These are phyloP conservation scores for Wickerhamiella pararugosa DNA, from an alignment of 1,139 yeast species.

Conservation along the genomic window DNA sequence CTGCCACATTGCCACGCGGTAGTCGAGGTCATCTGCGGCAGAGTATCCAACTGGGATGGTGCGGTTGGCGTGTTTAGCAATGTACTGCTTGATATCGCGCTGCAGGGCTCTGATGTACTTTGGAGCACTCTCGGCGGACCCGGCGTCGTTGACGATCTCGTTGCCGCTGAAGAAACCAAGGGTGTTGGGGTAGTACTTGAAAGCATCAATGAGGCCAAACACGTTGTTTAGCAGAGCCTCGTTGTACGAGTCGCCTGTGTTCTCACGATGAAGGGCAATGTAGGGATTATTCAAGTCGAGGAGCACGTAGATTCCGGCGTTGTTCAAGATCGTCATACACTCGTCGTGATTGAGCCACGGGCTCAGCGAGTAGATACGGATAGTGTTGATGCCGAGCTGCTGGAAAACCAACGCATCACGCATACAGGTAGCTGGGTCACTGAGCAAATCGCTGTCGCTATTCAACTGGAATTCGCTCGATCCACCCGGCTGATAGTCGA, in stretches of 20 bases:
- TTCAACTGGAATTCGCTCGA: constrained; percentile 42
- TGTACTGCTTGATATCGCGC: constrained; percentile 65
- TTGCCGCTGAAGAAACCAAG: constrained; percentile 92
- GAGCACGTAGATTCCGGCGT: constrained; percentile 82
- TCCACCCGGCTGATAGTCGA: constrained; percentile 85
- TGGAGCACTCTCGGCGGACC: constrained; percentile 40
- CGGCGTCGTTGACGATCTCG: constrained; percentile 70
- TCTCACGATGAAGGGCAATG: constrained; percentile 71
- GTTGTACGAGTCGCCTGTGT: constrained; percentile 77
- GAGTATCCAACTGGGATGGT: constrained; percentile 85
- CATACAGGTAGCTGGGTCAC: constrained; percentile 52
- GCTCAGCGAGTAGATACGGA: constrained; percentile 75
- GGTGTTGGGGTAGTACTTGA: constrained; percentile 72
- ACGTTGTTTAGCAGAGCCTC: constrained; percentile 55
- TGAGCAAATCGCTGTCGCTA: constrained; percentile 45
- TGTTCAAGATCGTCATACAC: constrained; percentile 83
- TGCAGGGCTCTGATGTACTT: constrained; percentile 61
- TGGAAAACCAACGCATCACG: constrained; percentile 64
- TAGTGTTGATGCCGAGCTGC: constrained; percentile 65
- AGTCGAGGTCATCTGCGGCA: constrained; percentile 81
- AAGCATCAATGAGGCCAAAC: constrained; percentile 68
- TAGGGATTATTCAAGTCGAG: constrained; percentile 86
- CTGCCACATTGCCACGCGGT: constrained; percentile 59
- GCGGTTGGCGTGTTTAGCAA: constrained; percentile 43
- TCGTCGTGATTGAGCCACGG: constrained; percentile 72